A percentile compares a stretch with the other conserved stretches of the same genome.
These are phyloP conservation scores for Pseudogymnoascus pannorum DNA, from an alignment of 2,329 filamentous ascomycete genomes.

Conservation along the genomic window DNA sequence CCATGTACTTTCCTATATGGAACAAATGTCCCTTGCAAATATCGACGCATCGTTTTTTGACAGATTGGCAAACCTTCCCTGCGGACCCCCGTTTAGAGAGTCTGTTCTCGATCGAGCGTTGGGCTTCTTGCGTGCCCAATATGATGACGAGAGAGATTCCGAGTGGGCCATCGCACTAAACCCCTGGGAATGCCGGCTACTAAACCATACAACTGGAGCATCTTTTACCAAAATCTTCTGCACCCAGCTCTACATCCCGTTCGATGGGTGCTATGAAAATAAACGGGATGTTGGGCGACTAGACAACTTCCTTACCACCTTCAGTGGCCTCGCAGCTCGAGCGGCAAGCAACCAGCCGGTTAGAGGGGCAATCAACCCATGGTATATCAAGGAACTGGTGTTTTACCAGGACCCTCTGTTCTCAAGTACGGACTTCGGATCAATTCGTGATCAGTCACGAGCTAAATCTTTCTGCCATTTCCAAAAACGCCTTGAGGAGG, in stretches of 20 bases:
- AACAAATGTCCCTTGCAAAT: not conserved
- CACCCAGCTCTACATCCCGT: not conserved
- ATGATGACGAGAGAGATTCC: not conserved
- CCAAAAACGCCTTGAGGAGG: not conserved
- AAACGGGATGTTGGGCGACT: not conserved
- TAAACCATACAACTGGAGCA: not conserved
- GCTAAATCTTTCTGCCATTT: not conserved
- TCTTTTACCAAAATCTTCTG: not conserved
- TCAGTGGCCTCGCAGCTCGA: not conserved
- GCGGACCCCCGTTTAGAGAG: not conserved
- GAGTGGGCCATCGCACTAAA: not conserved
- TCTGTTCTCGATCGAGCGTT: not conserved
- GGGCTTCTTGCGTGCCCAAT: not conserved
- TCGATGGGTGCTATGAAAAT: not conserved
- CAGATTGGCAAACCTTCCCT: not conserved
- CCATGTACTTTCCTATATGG: not conserved
- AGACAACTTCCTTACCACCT: not conserved
- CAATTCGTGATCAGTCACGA: not conserved
- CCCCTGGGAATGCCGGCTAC: not conserved
- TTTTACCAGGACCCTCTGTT: not conserved
- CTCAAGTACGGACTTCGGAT: not conserved
- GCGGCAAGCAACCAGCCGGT: not conserved
- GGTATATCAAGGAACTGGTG: not conserved
- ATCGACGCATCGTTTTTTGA: not conserved
- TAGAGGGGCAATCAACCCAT: not conserved